Evolutionary conservation across 257 asterid species (phyloP).

Genomic region (Plantago ovata): DNA sequence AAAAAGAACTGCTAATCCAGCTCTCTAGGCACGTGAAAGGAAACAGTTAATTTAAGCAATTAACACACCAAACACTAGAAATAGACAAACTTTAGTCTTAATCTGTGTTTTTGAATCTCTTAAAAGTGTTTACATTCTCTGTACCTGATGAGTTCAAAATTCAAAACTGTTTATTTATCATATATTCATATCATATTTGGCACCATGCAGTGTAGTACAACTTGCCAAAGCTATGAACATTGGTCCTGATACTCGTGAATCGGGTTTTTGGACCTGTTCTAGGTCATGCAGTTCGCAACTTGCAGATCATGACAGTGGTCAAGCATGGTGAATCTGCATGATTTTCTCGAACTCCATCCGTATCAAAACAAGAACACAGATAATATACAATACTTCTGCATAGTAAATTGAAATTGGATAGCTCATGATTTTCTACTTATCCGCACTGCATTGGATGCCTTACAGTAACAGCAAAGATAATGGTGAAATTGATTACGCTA

Average conservation of each 20-base stretch:
- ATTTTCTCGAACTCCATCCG: slow-evolving; percentile 13
- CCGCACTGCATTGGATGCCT: slow-evolving; percentile 15
- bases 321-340: slow-evolving; percentile 20
- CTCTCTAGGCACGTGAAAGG: slow-evolving; percentile 49
- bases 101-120: slow-evolving; percentile 14
- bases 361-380: neutral
- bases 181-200: neutral
- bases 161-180: slow-evolving; percentile 5
- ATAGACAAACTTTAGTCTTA: slow-evolving; percentile 16
- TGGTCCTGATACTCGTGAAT: slow-evolving; percentile 9
- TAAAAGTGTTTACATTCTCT: slow-evolving; percentile 22
- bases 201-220: too few relatives aligned
- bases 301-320: slow-evolving; percentile 17
- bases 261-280: slow-evolving; percentile 29
- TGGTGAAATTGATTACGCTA: slow-evolving; percentile 21
- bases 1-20: slow-evolving; percentile 23
- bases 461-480: neutral
- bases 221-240: too few relatives aligned
- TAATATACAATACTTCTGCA: slow-evolving; percentile 8
- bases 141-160: slow-evolving; percentile 4
- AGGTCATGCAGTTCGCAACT: slow-evolving; percentile 22
- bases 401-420: slow-evolving; percentile 10
- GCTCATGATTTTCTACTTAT: neutral
- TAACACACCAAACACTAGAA: slow-evolving; percentile 3
- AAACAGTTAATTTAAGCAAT: slow-evolving; percentile 19